Base-by-base conservation (phyloP, 1,139 yeast genomes). In the Candida anutae region DNA sequence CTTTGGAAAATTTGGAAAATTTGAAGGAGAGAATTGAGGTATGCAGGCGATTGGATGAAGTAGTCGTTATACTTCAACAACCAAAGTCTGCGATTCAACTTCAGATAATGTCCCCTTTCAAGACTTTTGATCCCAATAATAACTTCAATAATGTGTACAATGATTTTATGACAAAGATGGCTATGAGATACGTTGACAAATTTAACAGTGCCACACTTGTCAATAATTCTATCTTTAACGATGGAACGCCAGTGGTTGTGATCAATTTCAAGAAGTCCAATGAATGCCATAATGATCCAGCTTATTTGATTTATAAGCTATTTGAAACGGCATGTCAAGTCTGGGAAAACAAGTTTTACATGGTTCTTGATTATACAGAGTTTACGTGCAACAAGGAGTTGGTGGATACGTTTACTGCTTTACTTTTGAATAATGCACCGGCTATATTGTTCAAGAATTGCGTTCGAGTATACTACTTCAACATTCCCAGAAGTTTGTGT, bases 101-200 rank as follows among this genome's bases (percentile, higher is more conserved):
- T 32, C 76, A 73, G 35, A 65, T 77, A 16, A 74, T 80, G 0
- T 57, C 65, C 4, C 60, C 63, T 14, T 62, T 74, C 27, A 70
- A 62, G 36, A 57, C 57, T 4, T 45, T 48, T 27, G 69, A 62
- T 29, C 36, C 54, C n/a, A 64, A 66, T 31, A 57, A 58, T 15
- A 51, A 50, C 22, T 69, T 69, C 16, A 58, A 58, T 11, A 69
- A 73, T 36, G 71, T 70, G 31, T 58, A 77, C 29, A 75, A 72
- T 40, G 94, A 83, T 33, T 82, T 82, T 40, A 78, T 84, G 87
- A 68, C 76, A 15, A 75, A 76, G 36, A 71, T 77, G 58, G 62
- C 84, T 0, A 58, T 70, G 28, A 66, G 69, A 29, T 76, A 76
- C 36, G 55, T 69, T 19, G 73, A 69, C 8, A 51, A 58, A 4